Conservation (phyloP, 331 rosid genomes). For the Spiraea crenata region DNA sequence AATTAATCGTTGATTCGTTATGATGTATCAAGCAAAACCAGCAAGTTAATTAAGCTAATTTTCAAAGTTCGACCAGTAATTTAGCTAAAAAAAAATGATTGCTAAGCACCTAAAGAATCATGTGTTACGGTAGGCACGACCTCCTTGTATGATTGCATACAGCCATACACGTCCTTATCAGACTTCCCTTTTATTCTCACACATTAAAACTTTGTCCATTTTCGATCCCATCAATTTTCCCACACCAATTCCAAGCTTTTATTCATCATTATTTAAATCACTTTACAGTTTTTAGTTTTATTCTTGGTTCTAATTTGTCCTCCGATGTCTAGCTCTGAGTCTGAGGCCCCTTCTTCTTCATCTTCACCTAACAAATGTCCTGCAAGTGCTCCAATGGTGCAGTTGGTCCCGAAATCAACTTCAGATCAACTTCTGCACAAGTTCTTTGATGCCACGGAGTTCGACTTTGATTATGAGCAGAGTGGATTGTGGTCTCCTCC, state of each 20-base stretch:
- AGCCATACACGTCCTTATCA: conserved; percentile 79
- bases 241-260: conserved; percentile 4
- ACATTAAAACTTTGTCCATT: not conserved
- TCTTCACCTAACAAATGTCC: conserved; percentile 18
- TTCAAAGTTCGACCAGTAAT: conserved; percentile 1
- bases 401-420: conserved; percentile 47
- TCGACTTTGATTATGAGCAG: conserved; percentile 66
- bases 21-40: not conserved
- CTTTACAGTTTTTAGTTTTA: not conserved
- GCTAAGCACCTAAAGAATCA: conserved; percentile 28
- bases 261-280: conserved; percentile 17
- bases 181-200: conserved; percentile 18
- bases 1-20: not conserved
- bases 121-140: conserved; percentile 50
- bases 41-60: not conserved
- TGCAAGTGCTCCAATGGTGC: conserved; percentile 24
- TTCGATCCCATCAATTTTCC: not conserved
- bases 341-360: conserved; percentile 33
- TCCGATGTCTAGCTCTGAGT: conserved; percentile 1
- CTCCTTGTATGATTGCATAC: conserved; percentile 50
- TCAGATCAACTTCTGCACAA: conserved; percentile 63
- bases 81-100: conserved; percentile 9
- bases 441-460: conserved; percentile 55
- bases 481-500: conserved; percentile 95
- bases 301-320: conserved; percentile 4